These are phyloP conservation scores for Lojkania enalia DNA, from an alignment of 2,329 filamentous ascomycete genomes.

Conservation along the genomic window DNA sequence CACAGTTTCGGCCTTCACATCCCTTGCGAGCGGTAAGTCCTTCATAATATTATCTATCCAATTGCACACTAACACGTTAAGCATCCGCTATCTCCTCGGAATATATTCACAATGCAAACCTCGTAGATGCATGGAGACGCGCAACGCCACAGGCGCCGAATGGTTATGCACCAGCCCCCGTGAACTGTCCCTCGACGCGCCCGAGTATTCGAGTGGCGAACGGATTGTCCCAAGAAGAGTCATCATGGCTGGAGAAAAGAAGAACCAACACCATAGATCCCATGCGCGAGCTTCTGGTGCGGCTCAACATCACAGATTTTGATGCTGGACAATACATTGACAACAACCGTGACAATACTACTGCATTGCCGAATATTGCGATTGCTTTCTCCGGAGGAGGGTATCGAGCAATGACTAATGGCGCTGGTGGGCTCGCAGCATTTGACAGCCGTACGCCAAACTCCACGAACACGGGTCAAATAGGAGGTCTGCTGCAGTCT, in stretches of 20 bases:
- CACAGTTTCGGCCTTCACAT: constrained; percentile 33
- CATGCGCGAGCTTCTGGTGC: constrained; percentile 73
- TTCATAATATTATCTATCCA: constrained; percentile 4
- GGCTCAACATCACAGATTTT: constrained; percentile 75
- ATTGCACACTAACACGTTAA: constrained; percentile 24
- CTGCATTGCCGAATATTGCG: constrained; percentile 68
- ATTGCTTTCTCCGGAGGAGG: constrained; percentile 83
- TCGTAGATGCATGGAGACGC: constrained; percentile 41
- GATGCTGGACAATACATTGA: constrained; percentile 75
- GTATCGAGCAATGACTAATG: constrained; percentile 83
- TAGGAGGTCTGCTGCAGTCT: constrained; percentile 80
- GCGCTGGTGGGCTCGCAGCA: constrained; percentile 76
- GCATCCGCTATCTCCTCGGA: constrained; percentile 32
- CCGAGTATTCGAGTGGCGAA: constrained; percentile 69
- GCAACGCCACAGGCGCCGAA: constrained; percentile 61
- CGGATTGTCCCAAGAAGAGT: constrained; percentile 69
- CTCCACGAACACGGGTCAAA: constrained; percentile 64
- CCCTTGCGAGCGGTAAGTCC: constrained; percentile 34
- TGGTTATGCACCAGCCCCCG: constrained; percentile 70
- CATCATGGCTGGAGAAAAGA: constrained; percentile 71
- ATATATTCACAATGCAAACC: constrained; percentile 15
- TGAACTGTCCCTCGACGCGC: constrained; percentile 69
- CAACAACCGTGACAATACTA: constrained; percentile 57
- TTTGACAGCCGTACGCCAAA: constrained; percentile 74
- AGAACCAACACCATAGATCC: constrained; percentile 73